These are phyloP conservation scores for Calonectria henricotiae DNA, from an alignment of 2,329 filamentous ascomycete species.

Conservation along the genomic window DNA sequence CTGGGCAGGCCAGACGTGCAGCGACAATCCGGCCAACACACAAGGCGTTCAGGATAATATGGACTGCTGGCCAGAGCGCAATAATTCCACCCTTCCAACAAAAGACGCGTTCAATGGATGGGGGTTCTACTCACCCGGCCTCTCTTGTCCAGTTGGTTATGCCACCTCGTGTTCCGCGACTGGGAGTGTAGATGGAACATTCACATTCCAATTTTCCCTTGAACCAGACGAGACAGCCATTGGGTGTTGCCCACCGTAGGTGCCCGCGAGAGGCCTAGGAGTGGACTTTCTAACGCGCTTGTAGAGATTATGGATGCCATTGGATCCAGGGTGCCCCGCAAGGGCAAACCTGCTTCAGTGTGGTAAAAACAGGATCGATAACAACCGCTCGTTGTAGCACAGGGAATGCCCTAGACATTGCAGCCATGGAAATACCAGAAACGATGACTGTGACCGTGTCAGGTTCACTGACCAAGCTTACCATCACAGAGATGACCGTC, in stretches of 20 bases:
- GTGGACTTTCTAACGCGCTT: not conserved
- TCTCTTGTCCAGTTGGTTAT: slow-evolving; percentile 3
- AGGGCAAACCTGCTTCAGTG: slow-evolving; percentile 2
- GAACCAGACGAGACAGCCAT: not conserved
- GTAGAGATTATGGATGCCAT: not conserved
- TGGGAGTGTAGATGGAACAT: not conserved
- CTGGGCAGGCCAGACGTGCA: slow-evolving; percentile 4
- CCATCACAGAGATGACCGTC: not conserved
- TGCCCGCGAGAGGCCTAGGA: not conserved
- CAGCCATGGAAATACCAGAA: not conserved
- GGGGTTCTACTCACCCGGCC: slow-evolving; percentile 2
- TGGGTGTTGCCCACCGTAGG: slow-evolving; percentile 5
- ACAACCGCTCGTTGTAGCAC: slow-evolving; percentile 1
- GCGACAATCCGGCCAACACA: slow-evolving; percentile 1
- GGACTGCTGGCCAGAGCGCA: not conserved
- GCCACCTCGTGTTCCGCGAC: not conserved
- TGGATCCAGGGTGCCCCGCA: not conserved
- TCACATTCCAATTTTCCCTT: slow-evolving; percentile 15
- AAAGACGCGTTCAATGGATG: not conserved
- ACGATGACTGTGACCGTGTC: not conserved
- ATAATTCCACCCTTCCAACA: slow-evolving; percentile 6
- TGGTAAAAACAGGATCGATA: slow-evolving; percentile 1
- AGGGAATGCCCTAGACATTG: not conserved
- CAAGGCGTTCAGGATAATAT: slow-evolving; percentile 7
- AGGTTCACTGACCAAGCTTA: not conserved